These are phyloP conservation scores for Xylaria digitata DNA, from an alignment of 2,329 filamentous ascomycete genomes.

Conservation along the genomic window DNA sequence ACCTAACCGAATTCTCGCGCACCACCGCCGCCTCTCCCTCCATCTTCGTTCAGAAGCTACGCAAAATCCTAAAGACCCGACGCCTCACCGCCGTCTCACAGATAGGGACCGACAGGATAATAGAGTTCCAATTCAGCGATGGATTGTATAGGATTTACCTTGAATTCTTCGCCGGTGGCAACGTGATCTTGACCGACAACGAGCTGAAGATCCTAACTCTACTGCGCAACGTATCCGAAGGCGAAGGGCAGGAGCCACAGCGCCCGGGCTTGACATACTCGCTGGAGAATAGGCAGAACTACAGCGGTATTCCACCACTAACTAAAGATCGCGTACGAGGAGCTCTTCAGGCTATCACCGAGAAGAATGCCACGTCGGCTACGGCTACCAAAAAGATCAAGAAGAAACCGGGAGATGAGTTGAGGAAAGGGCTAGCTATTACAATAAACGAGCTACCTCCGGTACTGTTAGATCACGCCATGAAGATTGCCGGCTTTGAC, in stretches of 20 bases:
- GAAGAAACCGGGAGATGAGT: slow-evolving; percentile 77
- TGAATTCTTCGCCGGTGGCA: slow-evolving; percentile 96
- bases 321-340: slow-evolving; percentile 77
- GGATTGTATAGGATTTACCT: slow-evolving; percentile 88
- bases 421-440: slow-evolving; percentile 83
- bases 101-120: slow-evolving; percentile 91
- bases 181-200: slow-evolving; percentile 90
- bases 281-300: slow-evolving; percentile 86
- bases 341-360: slow-evolving; percentile 74
- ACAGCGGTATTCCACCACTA: slow-evolving; percentile 76
- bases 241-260: slow-evolving; percentile 85
- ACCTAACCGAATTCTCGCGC: slow-evolving; percentile 90
- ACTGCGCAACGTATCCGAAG: slow-evolving; percentile 81
- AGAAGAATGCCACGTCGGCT: slow-evolving; percentile 64
- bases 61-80: slow-evolving; percentile 89
- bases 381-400: slow-evolving; percentile 73
- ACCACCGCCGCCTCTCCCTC: slow-evolving; percentile 87
- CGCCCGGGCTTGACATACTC: slow-evolving; percentile 82
- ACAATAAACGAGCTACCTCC: slow-evolving; percentile 92
- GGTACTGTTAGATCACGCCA: slow-evolving; percentile 85
- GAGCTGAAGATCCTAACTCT: slow-evolving; percentile 85
- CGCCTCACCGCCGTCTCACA: slow-evolving; percentile 84
- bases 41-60: slow-evolving; percentile 83
- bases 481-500: slow-evolving; percentile 78
- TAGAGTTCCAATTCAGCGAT: slow-evolving; percentile 93